Conservation (phyloP, 2,329 filamentous ascomycete species). For the Blastomyces emzantsi region DNA sequence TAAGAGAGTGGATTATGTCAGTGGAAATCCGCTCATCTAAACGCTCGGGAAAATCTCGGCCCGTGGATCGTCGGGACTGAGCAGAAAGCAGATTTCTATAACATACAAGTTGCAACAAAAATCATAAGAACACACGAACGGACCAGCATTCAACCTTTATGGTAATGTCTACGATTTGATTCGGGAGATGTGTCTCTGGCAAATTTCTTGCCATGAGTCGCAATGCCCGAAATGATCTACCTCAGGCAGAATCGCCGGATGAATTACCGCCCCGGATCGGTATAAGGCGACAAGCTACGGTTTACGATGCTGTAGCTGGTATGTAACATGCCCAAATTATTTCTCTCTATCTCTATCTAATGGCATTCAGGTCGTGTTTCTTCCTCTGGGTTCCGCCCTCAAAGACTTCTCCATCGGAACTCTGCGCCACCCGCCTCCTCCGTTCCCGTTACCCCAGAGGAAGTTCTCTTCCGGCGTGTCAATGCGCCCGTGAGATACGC, state of each 20-base stretch:
- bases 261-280: not conserved
- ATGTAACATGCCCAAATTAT: slow-evolving; percentile 10
- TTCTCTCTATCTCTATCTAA: slow-evolving; percentile 12
- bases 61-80: not conserved
- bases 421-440: slow-evolving; percentile 26
- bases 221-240: not conserved
- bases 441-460: slow-evolving; percentile 45
- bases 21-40: not conserved
- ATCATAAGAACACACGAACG: not conserved
- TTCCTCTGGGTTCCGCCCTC: slow-evolving; percentile 27
- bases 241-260: not conserved
- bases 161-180: not conserved
- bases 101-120: not conserved
- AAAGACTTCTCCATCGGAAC: slow-evolving; percentile 20
- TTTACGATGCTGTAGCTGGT: slow-evolving; percentile 55
- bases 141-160: too few species aligned
- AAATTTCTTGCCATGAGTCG: slow-evolving; percentile 1
- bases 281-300: slow-evolving; percentile 32
- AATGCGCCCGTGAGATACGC: slow-evolving; percentile 44
- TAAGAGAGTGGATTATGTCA: not conserved
- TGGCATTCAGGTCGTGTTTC: slow-evolving; percentile 39
- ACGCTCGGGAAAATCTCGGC: not conserved
- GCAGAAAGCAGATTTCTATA: too few species aligned
- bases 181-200: not conserved
- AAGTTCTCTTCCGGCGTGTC: slow-evolving; percentile 47